Evolutionary conservation across 2,329 filamentous ascomycete species (phyloP).

Genomic region (Monosporascus sp.): DNA sequence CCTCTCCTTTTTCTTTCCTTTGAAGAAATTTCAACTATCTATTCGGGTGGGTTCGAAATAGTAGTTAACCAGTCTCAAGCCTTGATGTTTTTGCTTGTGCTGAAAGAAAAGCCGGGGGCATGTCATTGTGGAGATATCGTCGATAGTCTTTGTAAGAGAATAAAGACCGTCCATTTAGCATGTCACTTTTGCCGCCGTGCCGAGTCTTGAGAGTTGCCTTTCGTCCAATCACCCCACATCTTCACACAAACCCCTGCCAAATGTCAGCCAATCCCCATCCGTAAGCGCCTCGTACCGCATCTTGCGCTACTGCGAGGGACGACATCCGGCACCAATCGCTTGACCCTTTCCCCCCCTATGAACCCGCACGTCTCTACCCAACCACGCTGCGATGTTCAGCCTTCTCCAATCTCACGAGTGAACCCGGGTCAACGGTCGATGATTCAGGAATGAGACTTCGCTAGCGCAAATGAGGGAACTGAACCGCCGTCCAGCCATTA

Average conservation of each 20-base stretch:
- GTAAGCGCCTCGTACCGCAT: slow-evolving; percentile 23
- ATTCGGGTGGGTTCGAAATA: neutral
- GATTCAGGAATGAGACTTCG: slow-evolving; percentile 8
- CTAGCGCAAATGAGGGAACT: neutral
- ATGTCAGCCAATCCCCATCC: slow-evolving; percentile 31
- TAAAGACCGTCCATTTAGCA: neutral
- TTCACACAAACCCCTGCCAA: slow-evolving; percentile 19
- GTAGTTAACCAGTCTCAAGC: neutral
- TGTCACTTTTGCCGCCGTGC: slow-evolving; percentile 27
- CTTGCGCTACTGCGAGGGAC: slow-evolving; percentile 32
- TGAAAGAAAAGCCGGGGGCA: too few species aligned
- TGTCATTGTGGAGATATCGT: neutral
- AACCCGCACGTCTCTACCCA: slow-evolving; percentile 21
- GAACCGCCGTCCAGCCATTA: slow-evolving; percentile 11
- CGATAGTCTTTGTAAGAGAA: neutral
- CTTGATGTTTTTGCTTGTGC: too few species aligned
- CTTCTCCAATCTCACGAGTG: slow-evolving; percentile 7
- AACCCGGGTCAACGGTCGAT: slow-evolving; percentile 2
- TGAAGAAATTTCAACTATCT: too few species aligned
- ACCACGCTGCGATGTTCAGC: slow-evolving; percentile 21
- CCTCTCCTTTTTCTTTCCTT: too few species aligned
- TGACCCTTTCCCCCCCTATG: slow-evolving; percentile 21
- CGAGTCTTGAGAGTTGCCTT: slow-evolving; percentile 21
- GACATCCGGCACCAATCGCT: slow-evolving; percentile 22
- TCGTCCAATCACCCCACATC: slow-evolving; percentile 24